Evolutionary conservation across 148 eudicot genomes (phyloP).

Genomic region (Chenopodium album): DNA sequence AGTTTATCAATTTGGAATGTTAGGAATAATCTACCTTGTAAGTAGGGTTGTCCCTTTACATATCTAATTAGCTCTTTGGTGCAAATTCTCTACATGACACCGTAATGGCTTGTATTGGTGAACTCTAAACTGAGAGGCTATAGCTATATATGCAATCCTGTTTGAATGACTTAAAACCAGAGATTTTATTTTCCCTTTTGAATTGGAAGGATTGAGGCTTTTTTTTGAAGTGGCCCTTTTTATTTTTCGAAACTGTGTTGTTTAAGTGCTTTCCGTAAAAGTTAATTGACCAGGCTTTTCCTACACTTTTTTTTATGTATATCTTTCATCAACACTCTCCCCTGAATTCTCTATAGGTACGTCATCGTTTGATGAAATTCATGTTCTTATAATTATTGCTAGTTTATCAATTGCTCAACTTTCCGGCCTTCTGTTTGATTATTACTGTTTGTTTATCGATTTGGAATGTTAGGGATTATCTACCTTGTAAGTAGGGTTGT

Average conservation of each 20-base stretch:
- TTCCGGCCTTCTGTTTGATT: no score
- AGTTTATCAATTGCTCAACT: no score
- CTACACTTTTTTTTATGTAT: constrained; percentile 20
- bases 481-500: no score
- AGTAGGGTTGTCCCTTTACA: no score
- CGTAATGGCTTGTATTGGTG: constrained; percentile 1
- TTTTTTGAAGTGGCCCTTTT: constrained; percentile 1
- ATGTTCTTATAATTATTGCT: neutral
- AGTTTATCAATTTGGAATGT: no score
- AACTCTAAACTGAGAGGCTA: neutral
- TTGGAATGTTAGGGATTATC: no score
- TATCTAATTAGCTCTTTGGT: no score
- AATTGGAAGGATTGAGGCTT: neutral
- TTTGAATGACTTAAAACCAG: neutral
- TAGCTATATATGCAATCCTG: neutral
- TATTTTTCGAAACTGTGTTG: neutral
- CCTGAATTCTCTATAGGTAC: constrained; percentile 10
- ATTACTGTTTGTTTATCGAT: no score
- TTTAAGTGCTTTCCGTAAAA: neutral
- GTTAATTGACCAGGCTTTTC: constrained; percentile 25
- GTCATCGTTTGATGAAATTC: neutral
- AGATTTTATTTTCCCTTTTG: no score
- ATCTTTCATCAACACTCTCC: constrained; percentile 24
- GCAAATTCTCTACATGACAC: neutral
- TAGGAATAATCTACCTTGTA: no score